Percentiles rank a stretch among this genome's conserved stretches.
These are phyloP conservation scores for Violaceomyces palustris DNA, from an alignment of 1,284 basidiomycete species.

Conservation along the genomic window DNA sequence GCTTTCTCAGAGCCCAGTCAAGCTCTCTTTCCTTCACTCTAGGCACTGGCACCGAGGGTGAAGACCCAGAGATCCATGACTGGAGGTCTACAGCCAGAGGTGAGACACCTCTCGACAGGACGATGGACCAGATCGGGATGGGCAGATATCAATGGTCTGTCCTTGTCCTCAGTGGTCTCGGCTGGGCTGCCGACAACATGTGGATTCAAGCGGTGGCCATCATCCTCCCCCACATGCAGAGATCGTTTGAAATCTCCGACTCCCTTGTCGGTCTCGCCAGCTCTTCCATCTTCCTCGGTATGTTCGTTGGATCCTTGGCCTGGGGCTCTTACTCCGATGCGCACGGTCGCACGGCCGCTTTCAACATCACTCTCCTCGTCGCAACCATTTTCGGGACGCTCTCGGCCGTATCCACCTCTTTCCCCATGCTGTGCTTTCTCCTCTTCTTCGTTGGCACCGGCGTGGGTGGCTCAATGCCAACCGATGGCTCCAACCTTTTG, in stretches of 20 bases:
- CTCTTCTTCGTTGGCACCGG: constrained; percentile 86
- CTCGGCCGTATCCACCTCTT: constrained; percentile 71
- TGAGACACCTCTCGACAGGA: constrained; percentile 54
- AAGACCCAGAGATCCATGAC: too few relatives aligned
- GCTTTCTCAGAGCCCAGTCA: constrained; percentile 19
- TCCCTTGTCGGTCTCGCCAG: constrained; percentile 69
- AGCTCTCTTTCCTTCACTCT: constrained; percentile 12
- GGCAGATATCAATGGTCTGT: constrained; percentile 56
- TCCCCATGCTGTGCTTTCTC: constrained; percentile 66
- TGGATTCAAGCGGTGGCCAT: constrained; percentile 63
- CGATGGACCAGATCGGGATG: constrained; percentile 84
- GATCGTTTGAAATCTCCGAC: constrained; percentile 63
- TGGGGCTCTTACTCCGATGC: constrained; percentile 53
- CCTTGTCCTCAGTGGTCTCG: constrained; percentile 40
- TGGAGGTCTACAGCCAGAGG: constrained; percentile 33
- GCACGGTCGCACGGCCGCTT: constrained; percentile 74
- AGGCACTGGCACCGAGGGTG: background rate
- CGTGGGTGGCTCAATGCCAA: constrained; percentile 79
- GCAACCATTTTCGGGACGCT: constrained; percentile 83
- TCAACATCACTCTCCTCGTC: constrained; percentile 85
- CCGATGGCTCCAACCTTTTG: constrained; percentile 86
- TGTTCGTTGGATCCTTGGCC: constrained; percentile 85
- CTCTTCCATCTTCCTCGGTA: constrained; percentile 78
- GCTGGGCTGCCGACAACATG: constrained; percentile 51
- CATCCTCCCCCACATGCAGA: constrained; percentile 83